A percentile compares a stretch with the other conserved stretches of the same genome.
These are phyloP conservation scores for Aureobasidium namibiae DNA, from an alignment of 2,329 filamentous ascomycete species.

Conservation along the genomic window DNA sequence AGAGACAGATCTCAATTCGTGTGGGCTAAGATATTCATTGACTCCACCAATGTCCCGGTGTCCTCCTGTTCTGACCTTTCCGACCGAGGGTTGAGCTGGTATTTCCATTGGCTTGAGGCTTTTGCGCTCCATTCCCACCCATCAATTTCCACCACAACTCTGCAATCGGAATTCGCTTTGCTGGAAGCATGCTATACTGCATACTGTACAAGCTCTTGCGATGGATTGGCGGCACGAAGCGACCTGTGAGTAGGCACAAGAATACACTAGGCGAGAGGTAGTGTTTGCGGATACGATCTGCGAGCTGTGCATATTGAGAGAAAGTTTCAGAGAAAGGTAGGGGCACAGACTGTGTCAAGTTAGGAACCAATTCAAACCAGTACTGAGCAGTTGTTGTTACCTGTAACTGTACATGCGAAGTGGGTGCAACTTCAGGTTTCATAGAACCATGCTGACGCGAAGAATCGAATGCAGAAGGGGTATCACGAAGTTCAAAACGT, in stretches of 20 bases:
- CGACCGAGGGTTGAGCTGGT: neutral
- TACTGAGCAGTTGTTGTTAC: constrained; percentile 38
- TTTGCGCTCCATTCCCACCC: neutral
- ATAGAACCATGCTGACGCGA: neutral
- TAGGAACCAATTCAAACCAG: neutral
- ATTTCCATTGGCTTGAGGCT: neutral
- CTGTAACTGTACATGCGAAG: constrained; percentile 80
- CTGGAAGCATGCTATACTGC: constrained; percentile 96
- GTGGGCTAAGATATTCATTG: neutral
- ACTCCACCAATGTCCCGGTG: constrained; percentile 11
- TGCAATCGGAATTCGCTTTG: constrained; percentile 65
- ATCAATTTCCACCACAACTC: constrained; percentile 63
- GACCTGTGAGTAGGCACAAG: constrained; percentile 77
- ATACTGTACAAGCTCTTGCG: constrained; percentile 90
- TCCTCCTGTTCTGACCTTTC: constrained; percentile 8
- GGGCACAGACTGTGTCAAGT: constrained; percentile 63
- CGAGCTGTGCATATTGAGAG: constrained; percentile 93
- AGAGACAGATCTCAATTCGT: neutral
- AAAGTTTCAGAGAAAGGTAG: constrained; percentile 91
- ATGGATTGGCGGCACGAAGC: constrained; percentile 91
- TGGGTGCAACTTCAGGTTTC: constrained; percentile 40
- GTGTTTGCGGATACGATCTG: constrained; percentile 84
- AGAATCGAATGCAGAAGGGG: constrained; percentile 34
- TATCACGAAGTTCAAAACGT: constrained; percentile 80
- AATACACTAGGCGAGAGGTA: constrained; percentile 86